A percentile compares a stretch with the other conserved stretches of the same genome.
Conservation (phyloP, 345 rosid genomes). For the Syzygium jambos region DNA sequence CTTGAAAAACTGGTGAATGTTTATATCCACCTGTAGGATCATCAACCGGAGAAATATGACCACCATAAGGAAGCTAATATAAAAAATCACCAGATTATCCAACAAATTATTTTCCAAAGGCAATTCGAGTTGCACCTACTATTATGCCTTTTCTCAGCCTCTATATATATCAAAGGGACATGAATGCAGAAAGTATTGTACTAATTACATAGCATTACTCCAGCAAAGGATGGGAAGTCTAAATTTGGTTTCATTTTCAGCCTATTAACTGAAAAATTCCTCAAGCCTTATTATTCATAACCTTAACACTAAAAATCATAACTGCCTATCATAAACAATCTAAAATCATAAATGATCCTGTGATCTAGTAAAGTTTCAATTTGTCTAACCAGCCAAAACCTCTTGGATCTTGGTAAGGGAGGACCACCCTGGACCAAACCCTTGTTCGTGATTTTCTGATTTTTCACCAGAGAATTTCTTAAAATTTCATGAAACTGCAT, state of each 20-base stretch:
- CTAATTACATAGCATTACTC: background rate
- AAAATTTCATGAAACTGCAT: background rate
- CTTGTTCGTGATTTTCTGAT: background rate
- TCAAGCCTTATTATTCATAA: background rate
- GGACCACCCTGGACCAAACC: background rate
- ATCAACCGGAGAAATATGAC: background rate
- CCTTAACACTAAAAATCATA: background rate
- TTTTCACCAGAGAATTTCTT: background rate
- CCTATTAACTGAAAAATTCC: background rate
- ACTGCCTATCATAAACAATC: no score
- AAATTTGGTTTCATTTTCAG: background rate
- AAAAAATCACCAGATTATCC: background rate
- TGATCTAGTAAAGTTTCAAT: background rate
- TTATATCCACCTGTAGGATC: conserved; percentile 37
- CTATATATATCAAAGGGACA: background rate
- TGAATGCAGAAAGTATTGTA: background rate
- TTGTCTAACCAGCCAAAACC: background rate
- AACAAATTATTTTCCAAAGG: background rate
- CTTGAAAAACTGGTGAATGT: conserved; percentile 34
- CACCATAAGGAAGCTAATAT: background rate
- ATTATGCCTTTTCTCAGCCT: background rate
- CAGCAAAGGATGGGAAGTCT: background rate
- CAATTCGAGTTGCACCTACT: background rate
- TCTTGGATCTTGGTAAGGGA: background rate
- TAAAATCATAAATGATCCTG: background rate